phyloP scores from a whole-genome alignment of 164 flowering plant genomes.

The Nelumbo lutea region DNA sequence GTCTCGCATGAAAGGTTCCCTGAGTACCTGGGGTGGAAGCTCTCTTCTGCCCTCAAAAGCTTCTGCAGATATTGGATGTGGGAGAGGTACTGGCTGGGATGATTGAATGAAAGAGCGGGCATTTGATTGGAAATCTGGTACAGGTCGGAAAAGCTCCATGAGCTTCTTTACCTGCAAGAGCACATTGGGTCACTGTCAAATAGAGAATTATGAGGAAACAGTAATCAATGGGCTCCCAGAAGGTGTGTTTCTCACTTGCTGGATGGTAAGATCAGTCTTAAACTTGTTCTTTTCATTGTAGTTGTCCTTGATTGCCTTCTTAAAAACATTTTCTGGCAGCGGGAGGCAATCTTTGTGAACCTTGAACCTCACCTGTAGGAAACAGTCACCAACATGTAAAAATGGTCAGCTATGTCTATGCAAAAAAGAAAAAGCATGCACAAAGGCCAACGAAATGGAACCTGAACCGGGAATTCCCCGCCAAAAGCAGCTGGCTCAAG shows the following conservation, averaged over 20 bases:
- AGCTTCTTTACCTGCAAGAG: constrained; percentile 54
- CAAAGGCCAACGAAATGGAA: background rate
- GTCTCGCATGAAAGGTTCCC: constrained; percentile 16
- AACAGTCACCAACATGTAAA: background rate
- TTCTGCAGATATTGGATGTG: constrained; percentile 4
- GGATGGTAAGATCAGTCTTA: constrained; percentile 53
- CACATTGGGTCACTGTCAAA: constrained; percentile 7
- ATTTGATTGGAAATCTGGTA: constrained; percentile 25
- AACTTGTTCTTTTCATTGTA: constrained; percentile 54
- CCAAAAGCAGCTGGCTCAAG: constrained; percentile 69
- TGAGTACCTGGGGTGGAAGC: constrained; percentile 10
- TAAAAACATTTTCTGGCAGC: constrained; percentile 62
- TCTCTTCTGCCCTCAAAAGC: constrained; percentile 18
- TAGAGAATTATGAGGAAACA: constrained; percentile 4
- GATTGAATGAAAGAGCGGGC: constrained; percentile 8
- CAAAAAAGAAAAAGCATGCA: background rate
- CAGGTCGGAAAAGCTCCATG: constrained; percentile 43
- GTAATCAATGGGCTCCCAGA: constrained; percentile 1
- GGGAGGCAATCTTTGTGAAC: constrained; percentile 61
- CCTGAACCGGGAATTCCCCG: constrained; percentile 75
- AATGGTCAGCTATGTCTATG: background rate
- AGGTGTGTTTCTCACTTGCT: constrained; percentile 44
- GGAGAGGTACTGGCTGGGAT: no score
- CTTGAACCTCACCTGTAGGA: constrained; percentile 60
- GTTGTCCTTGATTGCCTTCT: constrained; percentile 62